These are phyloP conservation scores for Leccinum ponderosum DNA, from an alignment of 1,284 basidiomycete species.

Conservation along the genomic window DNA sequence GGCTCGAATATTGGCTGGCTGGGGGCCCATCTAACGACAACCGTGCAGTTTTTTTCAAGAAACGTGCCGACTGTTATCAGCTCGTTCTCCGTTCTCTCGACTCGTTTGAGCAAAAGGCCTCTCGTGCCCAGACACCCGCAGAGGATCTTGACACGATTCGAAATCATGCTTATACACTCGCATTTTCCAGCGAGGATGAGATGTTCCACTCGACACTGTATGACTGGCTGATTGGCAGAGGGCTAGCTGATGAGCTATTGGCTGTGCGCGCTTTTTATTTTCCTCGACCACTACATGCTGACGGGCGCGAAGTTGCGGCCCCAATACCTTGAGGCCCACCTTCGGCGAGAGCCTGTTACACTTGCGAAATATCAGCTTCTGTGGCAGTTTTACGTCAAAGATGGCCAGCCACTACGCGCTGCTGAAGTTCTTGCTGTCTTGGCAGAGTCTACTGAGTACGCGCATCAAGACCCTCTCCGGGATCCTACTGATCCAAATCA, in stretches of 20 bases:
- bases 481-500: constrained; percentile 1
- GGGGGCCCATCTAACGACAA: constrained; percentile 45
- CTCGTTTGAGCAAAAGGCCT: constrained; percentile 70
- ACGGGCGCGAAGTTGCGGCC: constrained; percentile 69
- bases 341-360: constrained; percentile 79
- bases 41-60: constrained; percentile 58
- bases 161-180: constrained; percentile 77
- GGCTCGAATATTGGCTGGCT: constrained; percentile 55
- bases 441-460: constrained; percentile 85
- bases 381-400: constrained; percentile 97
- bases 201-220: constrained; percentile 95
- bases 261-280: constrained; percentile 56
- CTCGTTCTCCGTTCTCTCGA: constrained; percentile 81
- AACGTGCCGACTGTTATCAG: constrained; percentile 77
- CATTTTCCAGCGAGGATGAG: constrained; percentile 84
- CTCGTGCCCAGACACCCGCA: constrained; percentile 26
- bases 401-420: constrained; percentile 81
- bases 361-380: constrained; percentile 86
- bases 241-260: constrained; percentile 85
- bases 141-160: constrained; percentile 69
- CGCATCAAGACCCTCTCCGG: background rate
- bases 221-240: constrained; percentile 85
- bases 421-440: constrained; percentile 86
- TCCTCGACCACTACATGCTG: constrained; percentile 9
- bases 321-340: constrained; percentile 84